Conservation (phyloP, 2,329 filamentous ascomycete species). For the Xylariaceae sp. region DNA sequence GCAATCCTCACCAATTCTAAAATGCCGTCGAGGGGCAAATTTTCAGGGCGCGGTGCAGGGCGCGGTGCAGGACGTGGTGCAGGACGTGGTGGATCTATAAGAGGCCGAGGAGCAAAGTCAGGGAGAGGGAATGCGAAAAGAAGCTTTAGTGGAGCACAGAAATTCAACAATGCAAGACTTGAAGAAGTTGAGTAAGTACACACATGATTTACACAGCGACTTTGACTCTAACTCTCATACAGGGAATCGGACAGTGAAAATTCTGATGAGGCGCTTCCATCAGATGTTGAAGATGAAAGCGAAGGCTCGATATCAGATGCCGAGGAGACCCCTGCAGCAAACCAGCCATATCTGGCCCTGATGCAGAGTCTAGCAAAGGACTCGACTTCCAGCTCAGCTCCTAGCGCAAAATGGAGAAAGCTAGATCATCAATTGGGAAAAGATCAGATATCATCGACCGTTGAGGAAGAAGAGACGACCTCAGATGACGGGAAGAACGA, state of each 20-base stretch:
- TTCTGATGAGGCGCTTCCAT: constrained; percentile 48
- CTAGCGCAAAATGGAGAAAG: constrained; percentile 64
- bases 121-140: constrained; percentile 33
- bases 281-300: constrained; percentile 51
- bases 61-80: too few relatives aligned
- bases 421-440: constrained; percentile 49
- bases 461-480: constrained; percentile 36
- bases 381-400: constrained; percentile 49
- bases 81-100: constrained; percentile 34
- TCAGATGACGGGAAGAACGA: constrained; percentile 48
- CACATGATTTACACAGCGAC: neutral
- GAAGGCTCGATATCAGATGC: constrained; percentile 56
- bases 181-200: constrained; percentile 52
- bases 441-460: constrained; percentile 29
- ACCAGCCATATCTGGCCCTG: constrained; percentile 63
- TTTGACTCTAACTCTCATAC: constrained; percentile 20
- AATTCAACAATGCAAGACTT: constrained; percentile 55
- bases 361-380: constrained; percentile 63
- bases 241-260: constrained; percentile 44
- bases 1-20: neutral
- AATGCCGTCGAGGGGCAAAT: constrained; percentile 36
- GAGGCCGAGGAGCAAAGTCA: constrained; percentile 31
- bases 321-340: constrained; percentile 45
- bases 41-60: too few relatives aligned
- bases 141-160: constrained; percentile 42